phyloP scores from a whole-genome alignment of 2,329 filamentous ascomycete species.

The Aspergillus flavus region DNA sequence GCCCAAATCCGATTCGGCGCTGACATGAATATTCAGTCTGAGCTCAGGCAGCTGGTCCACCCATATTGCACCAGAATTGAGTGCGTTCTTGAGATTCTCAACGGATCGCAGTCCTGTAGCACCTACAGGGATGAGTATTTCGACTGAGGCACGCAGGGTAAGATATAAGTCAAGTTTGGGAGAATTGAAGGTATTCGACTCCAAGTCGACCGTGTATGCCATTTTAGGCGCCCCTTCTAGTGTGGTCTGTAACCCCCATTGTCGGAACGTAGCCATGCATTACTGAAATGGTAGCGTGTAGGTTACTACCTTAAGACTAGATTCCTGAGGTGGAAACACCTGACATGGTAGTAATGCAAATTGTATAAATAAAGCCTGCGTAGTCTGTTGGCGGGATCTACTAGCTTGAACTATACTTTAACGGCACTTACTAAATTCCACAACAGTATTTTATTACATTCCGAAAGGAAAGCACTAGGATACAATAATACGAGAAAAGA shows the following conservation, averaged over 20 bases:
- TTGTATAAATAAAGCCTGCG: too few species aligned
- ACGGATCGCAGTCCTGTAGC: background rate
- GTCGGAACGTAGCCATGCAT: background rate
- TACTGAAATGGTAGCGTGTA: background rate
- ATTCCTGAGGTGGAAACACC: background rate
- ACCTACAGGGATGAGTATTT: slow-evolving; percentile 12
- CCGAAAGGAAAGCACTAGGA: background rate
- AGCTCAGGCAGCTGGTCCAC: slow-evolving; percentile 31
- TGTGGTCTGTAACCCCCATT: background rate
- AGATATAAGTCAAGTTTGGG: slow-evolving; percentile 21
- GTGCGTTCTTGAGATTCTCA: slow-evolving; percentile 6
- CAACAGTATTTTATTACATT: background rate
- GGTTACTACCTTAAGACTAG: too few species aligned
- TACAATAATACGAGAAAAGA: background rate
- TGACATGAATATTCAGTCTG: slow-evolving; percentile 29
- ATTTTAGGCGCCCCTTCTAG: slow-evolving; percentile 15
- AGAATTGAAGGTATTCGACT: slow-evolving; percentile 17
- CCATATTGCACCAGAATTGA: slow-evolving; percentile 27
- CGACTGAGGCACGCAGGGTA: slow-evolving; percentile 22
- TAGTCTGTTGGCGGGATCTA: background rate
- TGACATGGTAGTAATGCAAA: background rate
- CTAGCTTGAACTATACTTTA: background rate
- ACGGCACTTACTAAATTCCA: background rate
- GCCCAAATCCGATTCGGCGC: slow-evolving; percentile 8
- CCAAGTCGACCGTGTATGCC: slow-evolving; percentile 27